Evolutionary conservation across 805 yeast genomes (phyloP), one percentile per base, ranked within the genome.

Genomic region (Pichia kluyveri): DNA sequence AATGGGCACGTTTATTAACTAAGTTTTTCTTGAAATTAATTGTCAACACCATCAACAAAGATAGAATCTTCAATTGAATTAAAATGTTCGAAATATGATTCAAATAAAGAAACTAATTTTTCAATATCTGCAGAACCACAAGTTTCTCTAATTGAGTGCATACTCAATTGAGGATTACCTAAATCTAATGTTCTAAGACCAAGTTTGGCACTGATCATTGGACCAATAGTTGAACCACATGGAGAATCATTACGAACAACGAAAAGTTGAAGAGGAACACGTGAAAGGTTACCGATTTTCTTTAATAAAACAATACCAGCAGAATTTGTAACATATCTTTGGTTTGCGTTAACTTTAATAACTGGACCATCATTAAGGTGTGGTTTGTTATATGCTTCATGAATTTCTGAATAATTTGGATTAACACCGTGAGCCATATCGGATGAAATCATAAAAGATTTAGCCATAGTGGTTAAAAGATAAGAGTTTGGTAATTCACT

Each of bases 351-450:
- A 61, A 91, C 70, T 66, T 91, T 91, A 60, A 91, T 79, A 3
- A 89, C 97, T 0, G 98, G 96, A 8, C 99, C 99, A 36, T 72
- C 72, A 60, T 95, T 95, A 51, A 91, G 69, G 45, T 73, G 73
- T 1, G 99, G 98, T 54, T 79, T 77, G 65, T 91, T 95, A 51
- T 76, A 70, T 23, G 77, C 62, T 62, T 93, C 98, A 66, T 93
- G 85, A 56, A 77, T 77, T 46, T 74, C 76, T 5, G 77, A 68
- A 64, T 91, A 91, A 66, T 91, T 91, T 49, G 99, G 99, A 65
- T 91, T 96, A 38, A 91, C 84, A 32, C 96, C 98, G 62, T 91
- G 99, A 1, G 98, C 96, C 80, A 89, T 93, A 64, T 91, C 99
- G 0, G 96, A 86, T 0, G 97, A 90, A 41, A 93, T 65, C 56